Evolutionary conservation across 306 rosid genomes (phyloP), one percentile per base, ranked within the genome.

Genomic region (Potentilla sterilis): DNA sequence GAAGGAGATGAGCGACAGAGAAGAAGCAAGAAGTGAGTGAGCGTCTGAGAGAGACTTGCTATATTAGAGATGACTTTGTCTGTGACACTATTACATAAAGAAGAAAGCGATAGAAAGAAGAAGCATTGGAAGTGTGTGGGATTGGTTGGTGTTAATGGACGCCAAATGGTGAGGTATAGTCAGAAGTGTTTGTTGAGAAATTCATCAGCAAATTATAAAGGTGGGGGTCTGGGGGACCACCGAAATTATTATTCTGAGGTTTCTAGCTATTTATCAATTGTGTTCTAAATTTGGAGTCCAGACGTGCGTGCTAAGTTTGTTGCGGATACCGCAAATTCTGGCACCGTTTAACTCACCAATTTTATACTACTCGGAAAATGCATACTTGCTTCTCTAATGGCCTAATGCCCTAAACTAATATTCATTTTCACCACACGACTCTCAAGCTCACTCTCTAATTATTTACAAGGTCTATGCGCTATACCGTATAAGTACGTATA

Each of bases 181-280:
- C 67, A 57, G 16, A 11, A 57, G 22, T 41, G 8, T 55, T 41
- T 22, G 76, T 42, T 42, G 22, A 72, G 67, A 72, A 72, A 55
- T 41, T 72, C 28, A 13, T n/a, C 7, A 38, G 3, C 22, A 72
- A 72, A 72, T 54, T 72, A 52, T 1, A 22, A n/a, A 21, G 21
- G 74, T 32, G 37, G 72, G 28, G 52, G 71, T 21, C 72, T 32
- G 37, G 72, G 28, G 52, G 71, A 42, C 72, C 12, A 67, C 52
- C 0, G 72, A 67, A 37, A 62, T 22, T 21, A 57, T 21, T 9
- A 11, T 0, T 9, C 9, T 28, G n/a, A n/a, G 28, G 35, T 3
- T 41, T 21, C 19, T 4, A 21, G 44, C 3, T 16, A 51, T 51
- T 0, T 28, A 28, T 28, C 21, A 38, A 12, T 15, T 21, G 14